Base-by-base conservation (phyloP, 768 basidiomycete species). In the Piloderma croceum region DNA sequence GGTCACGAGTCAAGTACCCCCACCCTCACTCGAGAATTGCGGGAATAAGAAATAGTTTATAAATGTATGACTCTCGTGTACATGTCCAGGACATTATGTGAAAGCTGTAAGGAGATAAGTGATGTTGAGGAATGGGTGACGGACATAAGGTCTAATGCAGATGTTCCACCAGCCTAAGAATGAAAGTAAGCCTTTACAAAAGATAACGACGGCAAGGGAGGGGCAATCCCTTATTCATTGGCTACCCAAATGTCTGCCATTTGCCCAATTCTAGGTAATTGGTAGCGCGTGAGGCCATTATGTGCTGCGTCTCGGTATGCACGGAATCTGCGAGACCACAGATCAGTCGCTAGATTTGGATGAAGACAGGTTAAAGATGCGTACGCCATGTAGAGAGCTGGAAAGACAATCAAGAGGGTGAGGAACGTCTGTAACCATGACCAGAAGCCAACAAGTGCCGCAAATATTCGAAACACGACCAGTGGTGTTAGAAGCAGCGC, bases 211-310 rank as follows among this genome's bases (percentile, higher is more conserved):
- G 34, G 18, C 46, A 32, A 19, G 10, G 51, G 37, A 67, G 40
- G 15, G 27, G 10, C 27, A 9, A n/a, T n/a, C 27, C 15, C 22
- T 45, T 57, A 80, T 54, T 85, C 83, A 44, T 81, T 83, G 7
- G 64, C 62, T 9, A 88, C 67, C 81, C 84, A 87, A 42, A 67
- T 62, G 46, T 83, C 81, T 11, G 84, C 86, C 10, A 83, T 55
- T 18, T 67, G 62, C 3, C 85, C 86, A 12, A 85, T 69, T 39
- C 65, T 61, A 10, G 85, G 86, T 34, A 84, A 56, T 49, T 74
- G 74, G 56, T 68, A 86, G 38, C 75, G 69, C 19, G 71, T 53
- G n/a, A 82, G 61, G 15, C 67, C 71, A 37, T 72, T 67, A 23
- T 64, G 67, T 1, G 70, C 64, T 1, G 77, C 79, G 48, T 76